Base-by-base conservation (phyloP, 805 yeast genomes). In the Blastobotrys peoriensis region DNA sequence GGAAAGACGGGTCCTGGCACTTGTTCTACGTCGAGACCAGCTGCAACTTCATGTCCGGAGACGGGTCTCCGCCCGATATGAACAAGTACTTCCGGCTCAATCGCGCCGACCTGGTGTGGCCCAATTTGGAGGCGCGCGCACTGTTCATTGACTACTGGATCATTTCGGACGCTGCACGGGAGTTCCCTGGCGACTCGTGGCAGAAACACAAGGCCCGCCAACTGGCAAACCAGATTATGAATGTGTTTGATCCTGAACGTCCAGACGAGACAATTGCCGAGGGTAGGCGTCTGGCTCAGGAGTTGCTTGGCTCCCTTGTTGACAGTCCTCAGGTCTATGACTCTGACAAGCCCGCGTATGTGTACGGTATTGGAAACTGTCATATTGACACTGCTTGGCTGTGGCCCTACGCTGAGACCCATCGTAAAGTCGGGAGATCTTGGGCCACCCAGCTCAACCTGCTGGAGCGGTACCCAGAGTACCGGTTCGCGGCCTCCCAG, bases 401-500 rank as follows among this genome's bases (percentile, higher is more conserved):
- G 47, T 91, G 98, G 98, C 98, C 97, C n/a, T 91, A 83, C 70
- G 97, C 95, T 2, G 97, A 93, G 62, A 87, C 98, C 1, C 82
- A 85, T 55, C 76, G 98, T 42, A 91, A 91, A 60, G 78, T 91
- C 44, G 96, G 89, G 2, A 75, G 98, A 52, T 86, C 96, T 4
- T 91, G 98, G 98, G 81, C 96, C 0, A 79, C 96, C 6, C 98
- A 91, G 67, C 69, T 91, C 41, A 81, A 86, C 44, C 65, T 93
- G 39, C 77, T 93, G 58, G 91, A 87, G 44, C 72, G 79, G 54
- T 91, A 87, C 55, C 97, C 98, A 0, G 98, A 93, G 67, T 89
- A 86, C 60, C 79, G 81, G 18, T 91, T 91, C 66, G 97, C 82
- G 16, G 96, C 98, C 0, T 87, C 96, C 4, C 98, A 94, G 57